Conservation (phyloP, 2,329 filamentous ascomycete species). For the Cladosporium austrohemisphaericum region DNA sequence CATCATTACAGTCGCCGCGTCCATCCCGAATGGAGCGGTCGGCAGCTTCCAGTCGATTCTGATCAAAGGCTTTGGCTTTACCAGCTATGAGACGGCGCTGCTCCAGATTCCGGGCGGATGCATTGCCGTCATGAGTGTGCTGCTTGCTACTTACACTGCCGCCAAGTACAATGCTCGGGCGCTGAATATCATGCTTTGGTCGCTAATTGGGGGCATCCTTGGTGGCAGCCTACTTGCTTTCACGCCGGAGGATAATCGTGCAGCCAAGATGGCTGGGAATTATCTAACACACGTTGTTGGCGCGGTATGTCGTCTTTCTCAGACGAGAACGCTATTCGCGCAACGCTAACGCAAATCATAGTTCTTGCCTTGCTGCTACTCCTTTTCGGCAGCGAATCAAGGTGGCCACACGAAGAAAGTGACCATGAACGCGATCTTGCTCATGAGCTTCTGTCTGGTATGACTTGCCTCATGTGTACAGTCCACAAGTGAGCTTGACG, state of each 20-base stretch:
- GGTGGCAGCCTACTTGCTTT: constrained; percentile 53
- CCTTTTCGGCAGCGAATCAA: constrained; percentile 28
- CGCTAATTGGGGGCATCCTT: constrained; percentile 35
- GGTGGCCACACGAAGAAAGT: constrained; percentile 39
- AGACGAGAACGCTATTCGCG: no score
- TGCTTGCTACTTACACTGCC: constrained; percentile 39
- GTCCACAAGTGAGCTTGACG: no score
- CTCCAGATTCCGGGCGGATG: constrained; percentile 62
- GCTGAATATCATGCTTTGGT: constrained; percentile 27
- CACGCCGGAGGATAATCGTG: constrained; percentile 35
- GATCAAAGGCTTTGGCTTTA: constrained; percentile 56
- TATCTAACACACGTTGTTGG: constrained; percentile 34
- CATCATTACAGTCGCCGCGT: constrained; percentile 43
- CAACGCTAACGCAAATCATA: no score
- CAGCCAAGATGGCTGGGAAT: constrained; percentile 36
- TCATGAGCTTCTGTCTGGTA: constrained; percentile 38
- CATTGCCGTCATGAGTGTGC: constrained; percentile 48
- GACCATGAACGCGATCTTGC: constrained; percentile 34
- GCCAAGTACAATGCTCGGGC: constrained; percentile 38
- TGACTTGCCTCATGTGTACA: not conserved
- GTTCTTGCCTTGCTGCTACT: constrained; percentile 33
- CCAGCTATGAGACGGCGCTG: constrained; percentile 53
- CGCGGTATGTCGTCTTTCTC: not conserved
- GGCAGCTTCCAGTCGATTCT: constrained; percentile 58
- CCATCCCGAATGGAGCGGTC: constrained; percentile 57